Base-by-base conservation (phyloP, 352 stramenopile genomes). In the Pythium brassicae region DNA sequence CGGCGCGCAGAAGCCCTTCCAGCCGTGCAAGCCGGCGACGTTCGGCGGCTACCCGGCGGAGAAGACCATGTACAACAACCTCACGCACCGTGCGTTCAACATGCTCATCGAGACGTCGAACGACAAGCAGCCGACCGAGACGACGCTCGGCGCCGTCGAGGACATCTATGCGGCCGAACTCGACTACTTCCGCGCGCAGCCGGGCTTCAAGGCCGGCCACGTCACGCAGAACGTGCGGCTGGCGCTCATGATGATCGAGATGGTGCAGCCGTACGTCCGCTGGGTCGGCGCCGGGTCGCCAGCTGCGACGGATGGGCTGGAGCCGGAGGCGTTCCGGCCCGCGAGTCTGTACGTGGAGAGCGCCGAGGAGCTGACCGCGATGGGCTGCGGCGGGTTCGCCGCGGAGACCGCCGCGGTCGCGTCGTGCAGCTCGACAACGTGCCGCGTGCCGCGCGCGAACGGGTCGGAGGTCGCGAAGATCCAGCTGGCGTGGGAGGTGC, bases 81-180 rank as follows among this genome's bases (percentile, higher is more conserved):
- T 84, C 8, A 97, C 86, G 12, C 78, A 98, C 45, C 86, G 96
- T 19, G 80, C 88, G 12, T 98, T 98, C 64, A 98, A 98, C 51
- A 96, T 99, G 63, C 72, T 99, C 1, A 86, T 99, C 29, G 97
- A 99, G 66, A 98, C 95, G 4, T 97, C 89, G 27, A 66, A 97
- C 57, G 71, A 55, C n/a, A 99, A 99, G 57, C 66, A 86, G 23
- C 96, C 96, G 0, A 46, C 43, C 3, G 69, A 86, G 52, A 58
- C 51, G 17, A 55, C 76, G 3, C 68, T 99, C 26, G 96, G 96
- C 15, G 71, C 65, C 8, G 70, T 71, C 22, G 69, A 83, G 20
- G 80, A 91, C 44, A 15, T 95, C 14, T 92, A 92, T 51, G 54
- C 72, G 32, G 53, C 71, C 0, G 82, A 92, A 9, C 59, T 93